phyloP scores from a whole-genome alignment of 2,329 filamentous ascomycete species.

The Colletotrichum cuscutae region DNA sequence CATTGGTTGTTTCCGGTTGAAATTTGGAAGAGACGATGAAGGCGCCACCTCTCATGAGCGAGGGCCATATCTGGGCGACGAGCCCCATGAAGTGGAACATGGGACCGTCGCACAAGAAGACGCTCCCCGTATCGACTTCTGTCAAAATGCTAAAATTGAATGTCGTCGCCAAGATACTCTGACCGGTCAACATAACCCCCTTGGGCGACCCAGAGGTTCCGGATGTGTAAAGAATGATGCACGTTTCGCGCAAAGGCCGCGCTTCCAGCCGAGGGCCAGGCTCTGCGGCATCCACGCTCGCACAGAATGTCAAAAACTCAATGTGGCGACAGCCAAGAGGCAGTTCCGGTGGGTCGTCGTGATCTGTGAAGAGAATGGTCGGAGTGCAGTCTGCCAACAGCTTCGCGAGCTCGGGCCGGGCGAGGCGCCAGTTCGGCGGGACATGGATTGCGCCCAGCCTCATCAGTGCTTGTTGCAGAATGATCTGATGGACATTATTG shows the following conservation, averaged over 20 bases:
- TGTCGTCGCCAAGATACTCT: conserved; percentile 15
- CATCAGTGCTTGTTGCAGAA: conserved; percentile 28
- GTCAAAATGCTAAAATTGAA: conserved; percentile 20
- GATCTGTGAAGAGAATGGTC: conserved; percentile 17
- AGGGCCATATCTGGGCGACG: conserved; percentile 20
- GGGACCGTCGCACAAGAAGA: conserved; percentile 32
- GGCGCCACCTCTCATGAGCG: conserved; percentile 19
- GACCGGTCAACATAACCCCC: conserved; percentile 13
- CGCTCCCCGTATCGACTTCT: conserved; percentile 17
- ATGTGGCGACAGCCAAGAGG: conserved; percentile 20
- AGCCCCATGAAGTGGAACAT: conserved; percentile 34
- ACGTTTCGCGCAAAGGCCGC: conserved; percentile 7
- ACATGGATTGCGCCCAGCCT: conserved; percentile 25
- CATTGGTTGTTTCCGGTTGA: conserved; percentile 16
- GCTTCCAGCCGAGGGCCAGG: not conserved
- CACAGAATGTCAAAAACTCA: not conserved
- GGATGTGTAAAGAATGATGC: conserved; percentile 28
- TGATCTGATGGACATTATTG: conserved; percentile 33
- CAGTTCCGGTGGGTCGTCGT: conserved; percentile 10
- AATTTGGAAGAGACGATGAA: conserved; percentile 22
- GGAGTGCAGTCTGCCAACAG: conserved; percentile 20
- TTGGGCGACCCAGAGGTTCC: conserved; percentile 27
- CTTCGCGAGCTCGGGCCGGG: conserved; percentile 26
- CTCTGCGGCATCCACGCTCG: conserved; percentile 6
- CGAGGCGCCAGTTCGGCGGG: conserved; percentile 32